Percentiles rank a stretch among this genome's conserved stretches.
Evolutionary conservation across 306 rosid genomes (phyloP).

Genomic region (Acacia confusa): DNA sequence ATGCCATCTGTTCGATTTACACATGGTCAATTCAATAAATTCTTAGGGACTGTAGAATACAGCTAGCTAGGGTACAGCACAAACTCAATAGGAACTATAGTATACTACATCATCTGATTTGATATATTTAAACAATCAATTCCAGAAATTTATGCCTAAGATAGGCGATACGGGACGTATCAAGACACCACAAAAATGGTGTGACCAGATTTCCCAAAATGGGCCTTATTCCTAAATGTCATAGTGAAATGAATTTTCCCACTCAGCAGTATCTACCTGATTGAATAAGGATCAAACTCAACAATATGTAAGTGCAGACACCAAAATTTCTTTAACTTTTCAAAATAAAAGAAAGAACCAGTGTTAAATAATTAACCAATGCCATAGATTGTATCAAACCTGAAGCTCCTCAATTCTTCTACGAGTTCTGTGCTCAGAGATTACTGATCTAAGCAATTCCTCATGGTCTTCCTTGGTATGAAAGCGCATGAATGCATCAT

Average conservation of each 20-base stretch:
- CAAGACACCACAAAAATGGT: background rate
- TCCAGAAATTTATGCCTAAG: slow-evolving; percentile 14
- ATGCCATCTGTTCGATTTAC: slow-evolving; percentile 23
- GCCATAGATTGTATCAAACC: slow-evolving; percentile 53
- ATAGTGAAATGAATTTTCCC: background rate
- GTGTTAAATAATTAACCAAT: slow-evolving; percentile 1
- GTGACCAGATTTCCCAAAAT: background rate
- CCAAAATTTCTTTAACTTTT: background rate
- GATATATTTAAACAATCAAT: slow-evolving; percentile 7
- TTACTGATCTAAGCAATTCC: slow-evolving; percentile 62
- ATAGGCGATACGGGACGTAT: background rate
- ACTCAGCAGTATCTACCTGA: background rate
- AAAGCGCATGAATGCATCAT: slow-evolving; percentile 85
- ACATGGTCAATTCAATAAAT: background rate
- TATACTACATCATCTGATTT: background rate
- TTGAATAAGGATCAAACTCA: slow-evolving; percentile 16
- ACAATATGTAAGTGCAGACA: slow-evolving; percentile 6
- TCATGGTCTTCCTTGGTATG: slow-evolving; percentile 85
- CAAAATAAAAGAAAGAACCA: background rate
- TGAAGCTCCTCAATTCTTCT: slow-evolving; percentile 82
- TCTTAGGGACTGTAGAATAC: background rate
- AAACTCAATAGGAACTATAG: background rate
- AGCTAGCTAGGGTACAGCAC: background rate
- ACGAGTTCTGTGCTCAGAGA: slow-evolving; percentile 63
- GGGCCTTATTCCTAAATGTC: background rate